Evolutionary conservation across 108 stramenopile species (phyloP).

Genomic region (Cyclotella sp.): DNA sequence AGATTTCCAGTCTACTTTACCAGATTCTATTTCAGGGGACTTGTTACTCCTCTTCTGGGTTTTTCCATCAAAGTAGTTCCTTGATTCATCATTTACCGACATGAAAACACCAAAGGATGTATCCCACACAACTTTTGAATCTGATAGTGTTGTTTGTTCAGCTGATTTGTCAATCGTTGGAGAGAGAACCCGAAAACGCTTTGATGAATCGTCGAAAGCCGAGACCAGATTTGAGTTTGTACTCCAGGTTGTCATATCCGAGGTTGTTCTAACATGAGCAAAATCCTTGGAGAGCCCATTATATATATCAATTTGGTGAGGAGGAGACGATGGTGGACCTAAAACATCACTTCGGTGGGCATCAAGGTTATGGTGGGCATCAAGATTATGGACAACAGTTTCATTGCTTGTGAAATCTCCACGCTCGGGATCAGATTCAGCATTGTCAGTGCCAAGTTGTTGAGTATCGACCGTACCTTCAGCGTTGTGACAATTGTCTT

Average conservation of each 20-base stretch:
- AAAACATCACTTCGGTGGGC: not conserved
- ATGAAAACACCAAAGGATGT: constrained; percentile 13
- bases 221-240: not conserved
- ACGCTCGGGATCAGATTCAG: not conserved
- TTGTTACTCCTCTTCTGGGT: constrained; percentile 8
- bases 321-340: not conserved
- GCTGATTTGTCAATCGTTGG: not conserved
- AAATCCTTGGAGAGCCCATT: not conserved
- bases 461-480: not conserved
- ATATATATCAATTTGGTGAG: not conserved
- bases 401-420: constrained; percentile 14
- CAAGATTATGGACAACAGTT: not conserved
- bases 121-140: constrained; percentile 14
- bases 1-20: constrained; percentile 5
- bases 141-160: not conserved
- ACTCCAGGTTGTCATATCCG: constrained; percentile 13
- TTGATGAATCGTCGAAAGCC: not conserved
- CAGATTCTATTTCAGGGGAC: not conserved
- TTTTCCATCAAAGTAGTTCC: constrained; percentile 17
- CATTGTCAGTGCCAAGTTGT: not conserved
- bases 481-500: not conserved
- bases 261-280: constrained; percentile 13
- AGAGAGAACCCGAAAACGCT: constrained; percentile 2
- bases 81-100: not conserved
- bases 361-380: not conserved